Conservation (phyloP, 352 stramenopile genomes). For the Globisporangium nunn region DNA sequence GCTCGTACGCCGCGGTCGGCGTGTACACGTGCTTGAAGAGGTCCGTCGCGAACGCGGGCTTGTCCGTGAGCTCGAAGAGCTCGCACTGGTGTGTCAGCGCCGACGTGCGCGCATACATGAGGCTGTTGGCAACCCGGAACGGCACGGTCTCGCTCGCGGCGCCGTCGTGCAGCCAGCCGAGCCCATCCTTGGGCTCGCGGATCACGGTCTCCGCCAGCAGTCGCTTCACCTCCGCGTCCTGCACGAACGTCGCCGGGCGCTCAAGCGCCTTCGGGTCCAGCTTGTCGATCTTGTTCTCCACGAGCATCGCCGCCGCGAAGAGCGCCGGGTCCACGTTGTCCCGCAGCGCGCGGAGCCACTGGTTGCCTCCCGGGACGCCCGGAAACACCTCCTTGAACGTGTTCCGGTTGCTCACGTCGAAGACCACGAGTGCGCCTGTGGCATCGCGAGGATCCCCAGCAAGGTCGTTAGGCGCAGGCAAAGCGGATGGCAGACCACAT, state of each 20-base stretch:
- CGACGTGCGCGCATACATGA: slow-evolving; percentile 63
- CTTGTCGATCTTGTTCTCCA: slow-evolving; percentile 72
- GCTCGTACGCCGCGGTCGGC: slow-evolving; percentile 41
- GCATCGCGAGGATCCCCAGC: background rate
- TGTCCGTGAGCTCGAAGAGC: slow-evolving; percentile 54
- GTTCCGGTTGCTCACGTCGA: slow-evolving; percentile 53
- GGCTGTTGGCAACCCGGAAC: slow-evolving; percentile 51
- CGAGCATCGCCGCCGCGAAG: slow-evolving; percentile 53
- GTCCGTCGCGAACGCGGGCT: slow-evolving; percentile 18
- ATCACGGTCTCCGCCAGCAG: slow-evolving; percentile 38
- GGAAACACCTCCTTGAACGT: slow-evolving; percentile 65
- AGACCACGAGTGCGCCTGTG: slow-evolving; percentile 56
- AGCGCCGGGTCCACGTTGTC: slow-evolving; percentile 49
- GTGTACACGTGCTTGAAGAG: slow-evolving; percentile 22
- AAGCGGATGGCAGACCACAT: too few species aligned
- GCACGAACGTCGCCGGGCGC: slow-evolving; percentile 30
- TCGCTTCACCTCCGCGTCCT: slow-evolving; percentile 42
- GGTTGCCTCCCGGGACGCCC: slow-evolving; percentile 33
- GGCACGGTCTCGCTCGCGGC: slow-evolving; percentile 31
- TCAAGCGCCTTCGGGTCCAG: slow-evolving; percentile 26
- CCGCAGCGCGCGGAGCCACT: slow-evolving; percentile 58
- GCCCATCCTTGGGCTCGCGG: slow-evolving; percentile 35
- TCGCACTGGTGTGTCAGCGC: slow-evolving; percentile 49
- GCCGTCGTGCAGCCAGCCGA: slow-evolving; percentile 50
- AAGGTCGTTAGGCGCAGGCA: background rate